Evolutionary conservation across 352 stramenopile species (phyloP).

Genomic region (Phytophthora fragariae): DNA sequence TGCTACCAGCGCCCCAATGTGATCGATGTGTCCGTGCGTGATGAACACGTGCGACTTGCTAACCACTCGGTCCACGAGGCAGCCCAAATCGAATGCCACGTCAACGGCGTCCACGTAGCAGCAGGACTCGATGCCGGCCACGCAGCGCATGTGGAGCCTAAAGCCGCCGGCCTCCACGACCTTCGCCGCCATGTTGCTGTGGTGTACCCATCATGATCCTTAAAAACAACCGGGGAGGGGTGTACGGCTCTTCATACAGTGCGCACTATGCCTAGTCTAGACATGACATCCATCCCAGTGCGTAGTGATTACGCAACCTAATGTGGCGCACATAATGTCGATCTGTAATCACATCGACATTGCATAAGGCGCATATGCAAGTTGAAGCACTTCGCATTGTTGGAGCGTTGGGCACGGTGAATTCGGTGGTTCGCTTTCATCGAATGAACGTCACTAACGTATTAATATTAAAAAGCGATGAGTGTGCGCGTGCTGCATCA

Average conservation of each 20-base stretch:
- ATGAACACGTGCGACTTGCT: conserved; percentile 87
- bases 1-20: conserved; percentile 69
- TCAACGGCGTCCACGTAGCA: conserved; percentile 82
- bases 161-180: conserved; percentile 55
- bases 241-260: no score
- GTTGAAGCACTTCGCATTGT: not conserved
- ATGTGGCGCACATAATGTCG: not conserved
- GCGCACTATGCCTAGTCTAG: no score
- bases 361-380: not conserved
- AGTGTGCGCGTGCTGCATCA: no score
- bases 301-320: not conserved
- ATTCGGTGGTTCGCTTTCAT: no score
- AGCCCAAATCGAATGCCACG: conserved; percentile 82
- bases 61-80: conserved; percentile 49
- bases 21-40: conserved; percentile 88
- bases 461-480: no score
- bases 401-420: no score
- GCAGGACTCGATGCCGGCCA: conserved; percentile 81
- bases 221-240: no score
- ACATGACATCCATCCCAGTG: no score
- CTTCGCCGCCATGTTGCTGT: conserved; percentile 18
- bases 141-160: conserved; percentile 60
- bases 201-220: conserved; percentile 5
- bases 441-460: no score
- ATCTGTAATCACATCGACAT: not conserved